Base-by-base conservation (phyloP, 768 basidiomycete species). In the Kwoniella dendrophila region DNA sequence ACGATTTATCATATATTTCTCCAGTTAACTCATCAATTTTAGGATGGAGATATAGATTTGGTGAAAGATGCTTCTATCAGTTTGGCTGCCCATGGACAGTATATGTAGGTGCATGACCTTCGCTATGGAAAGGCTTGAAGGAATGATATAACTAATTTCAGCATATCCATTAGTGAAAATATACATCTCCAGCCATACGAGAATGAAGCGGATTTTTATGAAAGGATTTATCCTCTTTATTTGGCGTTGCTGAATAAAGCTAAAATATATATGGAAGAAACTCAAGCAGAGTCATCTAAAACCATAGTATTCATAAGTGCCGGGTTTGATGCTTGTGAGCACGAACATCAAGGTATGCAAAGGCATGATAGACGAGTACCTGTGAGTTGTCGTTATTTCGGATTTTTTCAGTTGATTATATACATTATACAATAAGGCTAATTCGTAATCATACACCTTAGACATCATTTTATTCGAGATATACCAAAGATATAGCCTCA, bases 291-390 rank as follows among this genome's bases (percentile, higher is more conserved):
- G 0, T 85, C 84, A 0, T 84, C 88, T 10, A 87, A 90, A 70
- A 88, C 88, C 1, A 73, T 97, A 1, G 81, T 99, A 3, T 88
- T 96, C 73, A 88, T 99, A 72, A 94, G 92, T 67, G 91, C 90
- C 64, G 95, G 95, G 0, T 92, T 97, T 81, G 95, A 99, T 68
- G 94, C 94, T 0, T 90, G 88, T 53, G 89, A 93, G 73, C 92
- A 96, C 71, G 95, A 99, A 73, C 87, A 88, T 64, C 81, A 85
- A 12, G 87, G 86, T 2, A 99, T 99, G 95, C 92, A 90, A 26
- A 83, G 95, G 16, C 94, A 99, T 74, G 84, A 85, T 36, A 87
- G 92, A n/a, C 88, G 88, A 64, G 91, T 97, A 0, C 94, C 94
- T 0, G 76, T 73, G 44, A 62, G 75, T 67, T 18, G 3, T 14